These are phyloP conservation scores for Clarireedia homoeocarpa DNA, from an alignment of 2,329 filamentous ascomycete genomes.

Conservation along the genomic window DNA sequence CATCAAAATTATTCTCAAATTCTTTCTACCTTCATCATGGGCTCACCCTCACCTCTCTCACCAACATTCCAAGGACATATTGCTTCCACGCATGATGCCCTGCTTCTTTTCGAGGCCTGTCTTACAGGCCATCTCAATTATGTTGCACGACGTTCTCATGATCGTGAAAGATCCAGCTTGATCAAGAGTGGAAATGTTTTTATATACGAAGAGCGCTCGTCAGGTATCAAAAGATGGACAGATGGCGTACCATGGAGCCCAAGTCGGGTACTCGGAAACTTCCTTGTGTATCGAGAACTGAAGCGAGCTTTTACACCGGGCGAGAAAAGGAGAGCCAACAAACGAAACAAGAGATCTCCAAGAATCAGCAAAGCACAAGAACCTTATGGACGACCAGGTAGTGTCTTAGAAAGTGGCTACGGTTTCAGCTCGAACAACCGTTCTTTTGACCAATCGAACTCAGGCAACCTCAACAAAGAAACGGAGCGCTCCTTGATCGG, in stretches of 20 bases:
- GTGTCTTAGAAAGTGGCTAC: too few relatives aligned
- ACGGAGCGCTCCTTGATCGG: too few relatives aligned
- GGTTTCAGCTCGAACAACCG: too few relatives aligned
- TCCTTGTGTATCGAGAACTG: slow-evolving; percentile 96
- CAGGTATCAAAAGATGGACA: slow-evolving; percentile 90
- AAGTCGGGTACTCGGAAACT: slow-evolving; percentile 91
- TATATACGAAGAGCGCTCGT: slow-evolving; percentile 78
- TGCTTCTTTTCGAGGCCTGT: slow-evolving; percentile 74
- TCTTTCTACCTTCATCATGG: too few relatives aligned
- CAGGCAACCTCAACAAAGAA: too few relatives aligned
- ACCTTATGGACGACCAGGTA: too few relatives aligned
- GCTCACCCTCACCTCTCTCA: slow-evolving; percentile 7
- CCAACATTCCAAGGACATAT: slow-evolving; percentile 24
- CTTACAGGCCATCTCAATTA: slow-evolving; percentile 63
- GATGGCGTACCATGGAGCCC: slow-evolving; percentile 89
- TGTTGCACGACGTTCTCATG: slow-evolving; percentile 76
- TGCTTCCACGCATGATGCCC: slow-evolving; percentile 44
- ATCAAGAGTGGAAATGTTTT: slow-evolving; percentile 90
- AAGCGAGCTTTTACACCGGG: slow-evolving; percentile 83
- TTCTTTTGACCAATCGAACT: too few relatives aligned
- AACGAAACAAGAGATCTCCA: slow-evolving; percentile 46
- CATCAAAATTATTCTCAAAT: too few relatives aligned
- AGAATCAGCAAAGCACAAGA: slow-evolving; percentile 21
- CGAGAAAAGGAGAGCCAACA: slow-evolving; percentile 78
- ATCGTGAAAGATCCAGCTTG: slow-evolving; percentile 67